Evolutionary conservation across 768 basidiomycete genomes (phyloP).

Genomic region (Flagelloscypha sp.): DNA sequence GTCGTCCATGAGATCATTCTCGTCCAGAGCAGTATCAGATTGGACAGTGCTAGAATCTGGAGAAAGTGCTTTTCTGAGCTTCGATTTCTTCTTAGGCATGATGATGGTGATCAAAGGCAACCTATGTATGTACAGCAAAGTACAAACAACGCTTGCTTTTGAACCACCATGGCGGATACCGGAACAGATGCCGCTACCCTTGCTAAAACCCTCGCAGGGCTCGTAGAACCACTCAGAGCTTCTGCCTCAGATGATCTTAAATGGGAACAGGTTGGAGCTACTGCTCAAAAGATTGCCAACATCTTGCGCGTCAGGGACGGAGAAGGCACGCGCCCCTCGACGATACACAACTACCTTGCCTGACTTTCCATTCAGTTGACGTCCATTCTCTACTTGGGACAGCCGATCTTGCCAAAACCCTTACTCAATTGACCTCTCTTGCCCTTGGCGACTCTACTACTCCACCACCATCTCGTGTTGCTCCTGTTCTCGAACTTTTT

Average conservation of each 20-base stretch:
- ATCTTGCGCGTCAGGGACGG: constrained; percentile 48
- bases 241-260: constrained; percentile 23
- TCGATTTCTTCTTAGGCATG: constrained; percentile 53
- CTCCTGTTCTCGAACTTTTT: constrained; percentile 58
- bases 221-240: constrained; percentile 21
- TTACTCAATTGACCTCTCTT: constrained; percentile 51
- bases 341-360: too few species aligned
- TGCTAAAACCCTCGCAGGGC: constrained; percentile 26
- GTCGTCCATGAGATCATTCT: constrained; percentile 64
- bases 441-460: constrained; percentile 43
- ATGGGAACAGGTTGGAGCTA: constrained; percentile 47
- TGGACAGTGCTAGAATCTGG: constrained; percentile 19
- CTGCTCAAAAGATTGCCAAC: constrained; percentile 54
- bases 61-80: constrained; percentile 39
- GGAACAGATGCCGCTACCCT: constrained; percentile 9
- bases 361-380: constrained; percentile 42
- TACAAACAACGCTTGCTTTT: too few species aligned
- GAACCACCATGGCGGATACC: too few species aligned
- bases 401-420: constrained; percentile 54
- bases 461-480: constrained; percentile 36
- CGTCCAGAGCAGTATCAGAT: constrained; percentile 26
- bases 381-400: constrained; percentile 62
- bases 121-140: constrained; percentile 5
- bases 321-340: constrained; percentile 29
- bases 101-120: constrained; percentile 5